Conservation (phyloP, 2,329 filamentous ascomycete genomes). For the Venturiaceae sp. region DNA sequence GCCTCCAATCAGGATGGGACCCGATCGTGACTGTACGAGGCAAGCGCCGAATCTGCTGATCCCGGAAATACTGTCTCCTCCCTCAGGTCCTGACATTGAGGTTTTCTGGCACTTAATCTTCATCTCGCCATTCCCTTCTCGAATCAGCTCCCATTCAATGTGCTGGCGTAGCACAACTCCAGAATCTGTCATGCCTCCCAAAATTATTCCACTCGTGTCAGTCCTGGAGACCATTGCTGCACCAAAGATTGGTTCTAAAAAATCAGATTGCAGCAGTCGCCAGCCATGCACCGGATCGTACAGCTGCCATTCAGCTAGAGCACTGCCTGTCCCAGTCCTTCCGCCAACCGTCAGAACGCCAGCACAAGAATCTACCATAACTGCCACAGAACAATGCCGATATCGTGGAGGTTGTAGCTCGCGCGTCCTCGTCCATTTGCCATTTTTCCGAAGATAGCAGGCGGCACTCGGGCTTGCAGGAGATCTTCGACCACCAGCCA, state of each 20-base stretch:
- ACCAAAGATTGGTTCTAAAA: conserved; percentile 40
- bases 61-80: conserved; percentile 35
- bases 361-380: conserved; percentile 27
- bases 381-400: conserved; percentile 56
- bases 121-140: neutral
- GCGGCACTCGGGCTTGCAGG: conserved; percentile 60
- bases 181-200: conserved; percentile 55
- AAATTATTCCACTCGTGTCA: conserved; percentile 48
- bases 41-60: conserved; percentile 40
- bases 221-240: conserved; percentile 40
- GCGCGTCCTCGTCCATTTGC: conserved; percentile 54
- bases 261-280: conserved; percentile 23
- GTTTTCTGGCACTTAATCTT: neutral
- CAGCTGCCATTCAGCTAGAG: conserved; percentile 31
- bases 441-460: conserved; percentile 61
- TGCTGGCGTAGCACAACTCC: neutral
- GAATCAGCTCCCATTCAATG: neutral
- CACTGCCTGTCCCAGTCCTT: conserved; percentile 30
- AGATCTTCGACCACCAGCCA: conserved; percentile 69
- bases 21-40: conserved; percentile 33
- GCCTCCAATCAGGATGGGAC: conserved; percentile 45
- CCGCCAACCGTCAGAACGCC: conserved; percentile 36
- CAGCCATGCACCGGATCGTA: conserved; percentile 43
- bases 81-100: too few relatives aligned
- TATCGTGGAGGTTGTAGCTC: conserved; percentile 64